Evolutionary conservation across 1,139 yeast genomes (phyloP).

Genomic region (Geotrichum candidum): DNA sequence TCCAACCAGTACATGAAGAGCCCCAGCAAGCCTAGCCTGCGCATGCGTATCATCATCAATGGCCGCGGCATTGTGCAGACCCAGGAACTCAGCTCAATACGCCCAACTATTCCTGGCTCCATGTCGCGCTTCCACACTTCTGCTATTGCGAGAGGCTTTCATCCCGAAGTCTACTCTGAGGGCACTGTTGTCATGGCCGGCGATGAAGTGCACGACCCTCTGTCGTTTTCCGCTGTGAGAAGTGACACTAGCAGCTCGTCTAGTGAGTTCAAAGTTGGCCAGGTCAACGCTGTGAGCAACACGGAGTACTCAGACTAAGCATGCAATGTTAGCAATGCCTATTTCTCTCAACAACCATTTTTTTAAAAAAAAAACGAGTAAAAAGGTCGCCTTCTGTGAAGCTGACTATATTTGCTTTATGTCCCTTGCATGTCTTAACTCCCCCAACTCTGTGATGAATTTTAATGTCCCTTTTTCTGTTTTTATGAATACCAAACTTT

Average conservation of each 20-base stretch:
- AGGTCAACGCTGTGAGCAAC: not conserved
- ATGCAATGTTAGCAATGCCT: not conserved
- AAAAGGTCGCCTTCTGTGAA: not conserved
- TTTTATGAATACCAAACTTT: not conserved
- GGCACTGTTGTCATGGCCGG: not conserved
- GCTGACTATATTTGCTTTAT: not conserved
- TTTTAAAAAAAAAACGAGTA: too few relatives aligned
- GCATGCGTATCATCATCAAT: conserved; percentile 14
- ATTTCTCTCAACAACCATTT: not conserved
- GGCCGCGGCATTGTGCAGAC: conserved; percentile 10
- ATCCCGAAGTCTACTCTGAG: not conserved
- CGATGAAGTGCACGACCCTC: not conserved
- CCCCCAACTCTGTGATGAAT: not conserved
- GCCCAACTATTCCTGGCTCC: not conserved
- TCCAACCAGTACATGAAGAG: not conserved
- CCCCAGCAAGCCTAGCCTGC: conserved; percentile 2
- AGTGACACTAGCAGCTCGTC: not conserved
- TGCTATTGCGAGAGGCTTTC: not conserved
- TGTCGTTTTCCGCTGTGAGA: not conserved
- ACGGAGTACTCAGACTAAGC: not conserved
- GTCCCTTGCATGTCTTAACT: not conserved
- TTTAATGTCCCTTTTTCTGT: not conserved
- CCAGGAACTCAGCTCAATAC: conserved; percentile 9
- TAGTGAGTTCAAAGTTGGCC: conserved; percentile 1
- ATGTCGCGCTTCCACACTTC: not conserved